Conservation (phyloP, 176 grass and related monocot genomes). For the Aechmea fasciata region DNA sequence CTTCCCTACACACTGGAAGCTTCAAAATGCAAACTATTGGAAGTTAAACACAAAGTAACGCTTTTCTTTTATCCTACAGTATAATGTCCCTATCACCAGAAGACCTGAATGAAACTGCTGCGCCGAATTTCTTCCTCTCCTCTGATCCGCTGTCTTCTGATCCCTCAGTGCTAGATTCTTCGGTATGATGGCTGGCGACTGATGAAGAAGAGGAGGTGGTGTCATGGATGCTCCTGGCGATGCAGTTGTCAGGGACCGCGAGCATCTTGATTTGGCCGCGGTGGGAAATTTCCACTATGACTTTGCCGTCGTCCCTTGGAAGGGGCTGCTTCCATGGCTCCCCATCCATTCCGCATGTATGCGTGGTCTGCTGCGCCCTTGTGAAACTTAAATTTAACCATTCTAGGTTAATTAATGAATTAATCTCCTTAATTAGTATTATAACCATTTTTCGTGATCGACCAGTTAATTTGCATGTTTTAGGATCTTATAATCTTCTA, state of each 20-base stretch:
- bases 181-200: neutral
- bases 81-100: neutral
- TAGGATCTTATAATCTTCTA: too few relatives aligned
- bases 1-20: too few relatives aligned
- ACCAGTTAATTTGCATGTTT: neutral
- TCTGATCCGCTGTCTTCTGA: neutral
- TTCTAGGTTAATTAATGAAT: too few relatives aligned
- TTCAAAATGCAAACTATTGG: too few relatives aligned
- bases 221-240: constrained; percentile 44
- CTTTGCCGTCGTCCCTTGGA: constrained; percentile 56
- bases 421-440: too few relatives aligned
- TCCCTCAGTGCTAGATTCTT: constrained; percentile 5
- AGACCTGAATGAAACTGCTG: constrained; percentile 17
- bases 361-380: constrained; percentile 47
- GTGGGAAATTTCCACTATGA: constrained; percentile 76
- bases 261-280: constrained; percentile 79
- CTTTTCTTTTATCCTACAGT: neutral
- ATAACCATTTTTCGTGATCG: neutral
- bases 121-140: constrained; percentile 15
- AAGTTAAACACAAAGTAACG: too few relatives aligned
- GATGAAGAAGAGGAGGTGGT: constrained; percentile 13
- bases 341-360: constrained; percentile 96
- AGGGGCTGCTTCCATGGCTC: constrained; percentile 97
- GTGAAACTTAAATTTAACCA: constrained; percentile 70
- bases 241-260: constrained; percentile 38